Conservation (phyloP, 2,329 filamentous ascomycete species). For the Domatiomyces globalis region DNA sequence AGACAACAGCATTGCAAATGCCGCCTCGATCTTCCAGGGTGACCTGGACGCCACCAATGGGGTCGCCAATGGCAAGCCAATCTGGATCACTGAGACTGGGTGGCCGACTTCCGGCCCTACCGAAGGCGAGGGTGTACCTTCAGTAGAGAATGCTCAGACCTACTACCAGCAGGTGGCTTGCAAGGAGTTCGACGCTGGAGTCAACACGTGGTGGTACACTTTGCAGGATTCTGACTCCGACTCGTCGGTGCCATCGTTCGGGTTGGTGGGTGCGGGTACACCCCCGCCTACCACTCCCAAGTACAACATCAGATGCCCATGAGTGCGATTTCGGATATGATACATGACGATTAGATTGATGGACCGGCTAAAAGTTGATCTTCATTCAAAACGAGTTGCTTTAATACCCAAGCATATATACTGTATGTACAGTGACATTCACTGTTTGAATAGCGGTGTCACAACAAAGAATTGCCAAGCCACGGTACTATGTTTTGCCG, state of each 20-base stretch:
- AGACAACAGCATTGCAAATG: slow-evolving; percentile 41
- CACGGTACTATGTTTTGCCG: background rate
- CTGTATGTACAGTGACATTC: no score
- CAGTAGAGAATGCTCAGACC: slow-evolving; percentile 44
- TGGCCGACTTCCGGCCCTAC: slow-evolving; percentile 46
- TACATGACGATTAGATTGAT: background rate
- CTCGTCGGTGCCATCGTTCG: slow-evolving; percentile 27
- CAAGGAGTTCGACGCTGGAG: slow-evolving; percentile 27
- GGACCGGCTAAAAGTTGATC: background rate
- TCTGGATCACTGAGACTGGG: slow-evolving; percentile 53
- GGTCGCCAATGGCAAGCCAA: slow-evolving; percentile 44
- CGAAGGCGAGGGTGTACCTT: slow-evolving; percentile 42
- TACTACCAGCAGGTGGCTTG: slow-evolving; percentile 53
- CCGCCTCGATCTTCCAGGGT: slow-evolving; percentile 52
- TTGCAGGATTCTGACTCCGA: slow-evolving; percentile 22
- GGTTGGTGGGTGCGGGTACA: slow-evolving; percentile 22
- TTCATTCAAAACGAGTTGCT: background rate
- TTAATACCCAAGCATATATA: no score
- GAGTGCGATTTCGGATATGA: background rate
- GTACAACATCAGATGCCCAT: slow-evolving; percentile 26
- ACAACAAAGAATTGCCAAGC: background rate
- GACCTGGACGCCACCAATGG: slow-evolving; percentile 47
- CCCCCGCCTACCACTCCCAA: slow-evolving; percentile 24
- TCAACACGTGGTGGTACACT: slow-evolving; percentile 33
- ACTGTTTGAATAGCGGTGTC: no score